Base-by-base conservation (phyloP, 2,329 filamentous ascomycete species). In the Ramularia endophylla region DNA sequence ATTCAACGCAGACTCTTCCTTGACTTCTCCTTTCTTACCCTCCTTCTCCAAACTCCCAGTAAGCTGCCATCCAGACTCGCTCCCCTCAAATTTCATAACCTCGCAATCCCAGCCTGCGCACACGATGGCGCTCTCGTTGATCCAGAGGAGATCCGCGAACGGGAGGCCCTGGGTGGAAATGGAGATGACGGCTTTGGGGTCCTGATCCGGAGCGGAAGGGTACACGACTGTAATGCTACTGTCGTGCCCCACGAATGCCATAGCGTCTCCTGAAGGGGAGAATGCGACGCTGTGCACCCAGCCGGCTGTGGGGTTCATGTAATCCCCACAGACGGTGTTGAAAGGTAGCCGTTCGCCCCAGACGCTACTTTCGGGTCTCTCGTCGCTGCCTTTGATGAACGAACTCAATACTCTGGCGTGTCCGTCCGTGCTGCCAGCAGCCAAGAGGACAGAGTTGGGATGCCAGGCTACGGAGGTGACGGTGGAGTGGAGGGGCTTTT, bases 291-390 rank as follows among this genome's bases (percentile, higher is more conserved):
- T 83, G 69, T 97, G 92, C 3, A 98, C 81, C 92, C 92, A 98
- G 13, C 92, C 92, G 19, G 92, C 92, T 1, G 89, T 94, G 66
- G 92, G 90, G 66, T 98, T 98, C 56, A 95, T 65, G 62, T 80
- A 98, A 68, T 98, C 92, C 59, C 92, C 92, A 60, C 92, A 98
- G 37, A 98, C 88, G 3, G 92, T 98, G 70, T 95, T 95, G 75
- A 98, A 98, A 5, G 92, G 92, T 48, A 98, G 72, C 36, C 90
- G 75, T 72, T 98, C 92, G 45, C 92, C 92, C 92, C 92, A 98
- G 8, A 83, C 85, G 49, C 81, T 85, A 6, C 89, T 82, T 55
- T 92, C 85, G 1, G 92, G 92, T 32, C 87, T 78, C 53, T 78
- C 75, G 65, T 98, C 92, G 41, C 94, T 80, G 38, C 89, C 89